phyloP scores from a whole-genome alignment of 2,329 filamentous ascomycete genomes.

The Cytospora leucostoma region DNA sequence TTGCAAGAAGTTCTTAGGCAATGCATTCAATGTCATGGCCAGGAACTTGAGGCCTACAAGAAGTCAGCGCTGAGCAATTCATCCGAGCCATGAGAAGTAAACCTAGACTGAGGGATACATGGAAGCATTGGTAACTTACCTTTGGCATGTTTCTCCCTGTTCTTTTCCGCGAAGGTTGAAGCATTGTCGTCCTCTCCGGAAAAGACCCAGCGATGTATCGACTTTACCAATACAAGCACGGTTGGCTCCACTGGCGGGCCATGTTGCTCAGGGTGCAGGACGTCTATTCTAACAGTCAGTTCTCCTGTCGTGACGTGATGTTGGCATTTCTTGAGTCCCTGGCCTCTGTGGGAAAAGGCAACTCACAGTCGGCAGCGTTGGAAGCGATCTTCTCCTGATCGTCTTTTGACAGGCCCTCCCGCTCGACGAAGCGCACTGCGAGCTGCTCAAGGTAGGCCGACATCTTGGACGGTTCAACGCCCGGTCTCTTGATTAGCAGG shows the following conservation, averaged over 20 bases:
- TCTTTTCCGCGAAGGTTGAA: slow-evolving; percentile 12
- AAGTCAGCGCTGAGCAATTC: slow-evolving; percentile 21
- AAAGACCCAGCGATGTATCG: slow-evolving; percentile 19
- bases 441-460: slow-evolving; percentile 23
- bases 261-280: slow-evolving; percentile 11
- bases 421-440: slow-evolving; percentile 26
- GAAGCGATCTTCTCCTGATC: slow-evolving; percentile 25
- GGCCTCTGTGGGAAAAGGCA: too few species aligned
- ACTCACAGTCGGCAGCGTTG: slow-evolving; percentile 24
- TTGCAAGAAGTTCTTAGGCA: slow-evolving; percentile 49
- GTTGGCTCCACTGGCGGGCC: slow-evolving; percentile 12
- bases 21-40: slow-evolving; percentile 52
- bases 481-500: neutral
- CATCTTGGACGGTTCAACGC: slow-evolving; percentile 14
- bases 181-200: slow-evolving; percentile 6
- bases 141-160: slow-evolving; percentile 18
- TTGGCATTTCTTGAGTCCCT: too few species aligned
- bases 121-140: neutral
- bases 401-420: slow-evolving; percentile 22
- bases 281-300: slow-evolving; percentile 1
- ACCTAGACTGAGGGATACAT: neutral
- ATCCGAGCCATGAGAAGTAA: neutral
- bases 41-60: slow-evolving; percentile 56
- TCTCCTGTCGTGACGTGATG: neutral
- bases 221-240: slow-evolving; percentile 18